phyloP scores from a whole-genome alignment of 192 early-diverging fungal species.

The Rhizoclosmatium sp. region DNA sequence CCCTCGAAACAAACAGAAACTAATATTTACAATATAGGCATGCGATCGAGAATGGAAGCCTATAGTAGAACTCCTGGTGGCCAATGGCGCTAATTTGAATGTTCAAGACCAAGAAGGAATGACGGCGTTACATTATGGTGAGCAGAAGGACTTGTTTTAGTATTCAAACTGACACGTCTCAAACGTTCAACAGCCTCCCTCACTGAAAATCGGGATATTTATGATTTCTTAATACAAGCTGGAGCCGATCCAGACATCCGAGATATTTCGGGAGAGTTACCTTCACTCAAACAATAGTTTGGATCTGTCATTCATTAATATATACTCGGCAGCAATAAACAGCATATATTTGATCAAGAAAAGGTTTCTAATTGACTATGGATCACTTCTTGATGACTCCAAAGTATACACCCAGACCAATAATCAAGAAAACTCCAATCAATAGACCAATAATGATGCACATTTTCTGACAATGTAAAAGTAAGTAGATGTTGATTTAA shows the following conservation, averaged over 20 bases:
- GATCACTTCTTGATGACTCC: slow-evolving; percentile 37
- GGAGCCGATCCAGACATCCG: slow-evolving; percentile 11
- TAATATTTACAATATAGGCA: slow-evolving; percentile 19
- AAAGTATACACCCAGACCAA: slow-evolving; percentile 54
- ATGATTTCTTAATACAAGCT: not conserved
- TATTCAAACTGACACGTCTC: not conserved
- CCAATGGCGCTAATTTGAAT: slow-evolving; percentile 28
- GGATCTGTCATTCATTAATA: not conserved
- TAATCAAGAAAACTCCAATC: slow-evolving; percentile 39
- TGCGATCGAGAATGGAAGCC: slow-evolving; percentile 37
- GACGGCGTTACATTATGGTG: slow-evolving; percentile 51
- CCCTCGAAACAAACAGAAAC: no score
- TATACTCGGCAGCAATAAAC: not conserved
- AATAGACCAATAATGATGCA: slow-evolving; percentile 62
- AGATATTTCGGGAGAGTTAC: slow-evolving; percentile 7
- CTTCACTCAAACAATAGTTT: not conserved
- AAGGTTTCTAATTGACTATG: not conserved
- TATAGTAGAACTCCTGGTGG: slow-evolving; percentile 25
- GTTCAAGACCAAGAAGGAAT: slow-evolving; percentile 38
- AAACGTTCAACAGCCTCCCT: slow-evolving; percentile 5
- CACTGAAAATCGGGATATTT: slow-evolving; percentile 19
- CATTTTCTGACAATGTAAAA: slow-evolving; percentile 55
- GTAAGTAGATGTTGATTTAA: slow-evolving; percentile 11
- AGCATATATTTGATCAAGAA: not conserved
- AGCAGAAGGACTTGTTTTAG: not conserved